Evolutionary conservation across 2,329 filamentous ascomycete species (phyloP).

Genomic region (Colletotrichum kahawae): DNA sequence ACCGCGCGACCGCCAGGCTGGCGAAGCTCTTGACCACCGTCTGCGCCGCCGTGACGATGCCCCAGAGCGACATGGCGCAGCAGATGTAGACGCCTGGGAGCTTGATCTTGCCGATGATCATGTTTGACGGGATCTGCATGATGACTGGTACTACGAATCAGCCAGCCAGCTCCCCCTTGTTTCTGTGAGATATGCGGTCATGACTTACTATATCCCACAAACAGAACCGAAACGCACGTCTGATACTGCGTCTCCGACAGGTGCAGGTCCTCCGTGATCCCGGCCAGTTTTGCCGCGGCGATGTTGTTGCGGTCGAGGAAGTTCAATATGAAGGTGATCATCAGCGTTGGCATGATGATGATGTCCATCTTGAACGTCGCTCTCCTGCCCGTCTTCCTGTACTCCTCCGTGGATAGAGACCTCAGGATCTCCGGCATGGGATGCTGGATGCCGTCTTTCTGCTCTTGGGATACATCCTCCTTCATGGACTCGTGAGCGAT

Average conservation of each 20-base stretch:
- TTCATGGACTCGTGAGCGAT: neutral
- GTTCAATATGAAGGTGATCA: conserved; percentile 2
- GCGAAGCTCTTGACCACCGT: neutral
- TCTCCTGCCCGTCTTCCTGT: conserved; percentile 7
- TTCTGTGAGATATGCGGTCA: neutral
- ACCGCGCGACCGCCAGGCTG: conserved; percentile 10
- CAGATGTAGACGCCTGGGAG: conserved; percentile 19
- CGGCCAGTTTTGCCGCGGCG: conserved; percentile 18
- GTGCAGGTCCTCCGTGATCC: conserved; percentile 23
- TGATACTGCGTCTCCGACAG: conserved; percentile 30
- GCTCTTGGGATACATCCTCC: neutral
- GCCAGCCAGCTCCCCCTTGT: neutral
- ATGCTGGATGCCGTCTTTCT: neutral
- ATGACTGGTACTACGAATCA: neutral
- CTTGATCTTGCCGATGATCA: neutral
- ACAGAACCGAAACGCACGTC: conserved; percentile 37
- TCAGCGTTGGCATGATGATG: conserved; percentile 4
- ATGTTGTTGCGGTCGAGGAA: conserved; percentile 13
- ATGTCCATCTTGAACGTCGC: neutral
- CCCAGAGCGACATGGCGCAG: conserved; percentile 26
- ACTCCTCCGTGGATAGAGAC: conserved; percentile 22
- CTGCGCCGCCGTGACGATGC: conserved; percentile 20
- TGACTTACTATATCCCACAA: conserved; percentile 27
- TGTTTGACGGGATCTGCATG: neutral
- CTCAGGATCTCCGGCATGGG: neutral